phyloP scores from a whole-genome alignment of 371 early-diverging fungal species.

The Syncephalastrum racemosum region DNA sequence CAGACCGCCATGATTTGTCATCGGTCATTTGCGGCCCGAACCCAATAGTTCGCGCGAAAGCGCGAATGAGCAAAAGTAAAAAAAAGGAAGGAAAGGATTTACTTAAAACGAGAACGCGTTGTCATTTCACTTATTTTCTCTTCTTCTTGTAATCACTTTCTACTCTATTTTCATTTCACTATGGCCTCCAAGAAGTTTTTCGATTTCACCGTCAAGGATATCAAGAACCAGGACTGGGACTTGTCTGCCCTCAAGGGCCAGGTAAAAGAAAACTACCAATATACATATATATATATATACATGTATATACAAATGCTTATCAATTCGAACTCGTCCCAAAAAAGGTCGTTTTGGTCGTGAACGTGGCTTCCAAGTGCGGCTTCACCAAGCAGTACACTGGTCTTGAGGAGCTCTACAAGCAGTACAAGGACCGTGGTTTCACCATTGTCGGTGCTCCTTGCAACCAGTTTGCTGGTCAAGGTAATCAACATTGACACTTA shows the following conservation, averaged over 20 bases:
- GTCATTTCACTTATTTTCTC: not conserved
- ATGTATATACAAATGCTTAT: not conserved
- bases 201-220: conserved; percentile 43
- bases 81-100: not conserved
- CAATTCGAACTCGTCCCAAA: not conserved
- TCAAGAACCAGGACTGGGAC: conserved; percentile 45
- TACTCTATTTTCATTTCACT: not conserved
- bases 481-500: conserved; percentile 41
- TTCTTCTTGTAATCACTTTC: not conserved
- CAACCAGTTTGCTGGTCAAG: conserved; percentile 88
- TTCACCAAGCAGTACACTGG: conserved; percentile 87
- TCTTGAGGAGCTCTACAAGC: conserved; percentile 78
- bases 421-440: conserved; percentile 78
- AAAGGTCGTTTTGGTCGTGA: conserved; percentile 86
- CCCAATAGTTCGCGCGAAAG: not conserved
- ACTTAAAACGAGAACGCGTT: not conserved
- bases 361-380: conserved; percentile 96
- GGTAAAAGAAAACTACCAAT: conserved; percentile 20
- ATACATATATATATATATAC: not conserved
- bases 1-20: not conserved
- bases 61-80: not conserved
- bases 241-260: conserved; percentile 39
- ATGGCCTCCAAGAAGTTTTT: conserved; percentile 24
- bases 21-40: not conserved
- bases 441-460: conserved; percentile 85